Conservation (phyloP, 768 basidiomycete species). For the Panus rudis region DNA sequence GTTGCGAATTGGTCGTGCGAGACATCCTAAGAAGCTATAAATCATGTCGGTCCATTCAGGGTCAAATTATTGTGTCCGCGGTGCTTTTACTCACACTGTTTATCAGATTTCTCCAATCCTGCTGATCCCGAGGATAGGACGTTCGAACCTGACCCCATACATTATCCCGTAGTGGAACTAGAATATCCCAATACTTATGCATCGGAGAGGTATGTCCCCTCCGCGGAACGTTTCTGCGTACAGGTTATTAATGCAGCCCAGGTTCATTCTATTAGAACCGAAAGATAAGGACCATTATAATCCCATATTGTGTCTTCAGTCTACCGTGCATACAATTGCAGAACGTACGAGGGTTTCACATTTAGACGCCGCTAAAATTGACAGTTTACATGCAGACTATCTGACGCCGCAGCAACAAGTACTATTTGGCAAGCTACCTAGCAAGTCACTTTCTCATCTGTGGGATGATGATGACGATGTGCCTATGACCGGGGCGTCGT, state of each 20-base stretch:
- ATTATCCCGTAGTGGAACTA: slow-evolving; percentile 61
- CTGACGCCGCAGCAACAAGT: slow-evolving; percentile 57
- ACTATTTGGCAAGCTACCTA: slow-evolving; percentile 63
- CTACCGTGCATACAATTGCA: slow-evolving; percentile 63
- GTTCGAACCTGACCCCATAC: slow-evolving; percentile 52
- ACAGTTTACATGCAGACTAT: slow-evolving; percentile 39
- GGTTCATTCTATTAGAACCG: slow-evolving; percentile 72
- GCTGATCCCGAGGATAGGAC: slow-evolving; percentile 53
- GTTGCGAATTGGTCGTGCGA: slow-evolving; percentile 59
- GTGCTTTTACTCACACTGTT: slow-evolving; percentile 1
- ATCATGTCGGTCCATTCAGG: slow-evolving; percentile 41
- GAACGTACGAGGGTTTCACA: slow-evolving; percentile 41
- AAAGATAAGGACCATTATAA: slow-evolving; percentile 85
- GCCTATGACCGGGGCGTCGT: slow-evolving; percentile 30
- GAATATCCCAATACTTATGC: slow-evolving; percentile 74
- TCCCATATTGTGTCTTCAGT: slow-evolving; percentile 75
- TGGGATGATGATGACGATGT: slow-evolving; percentile 27
- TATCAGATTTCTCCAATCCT: slow-evolving; percentile 63
- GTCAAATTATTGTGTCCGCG: slow-evolving; percentile 8
- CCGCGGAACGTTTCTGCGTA: background rate
- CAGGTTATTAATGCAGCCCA: slow-evolving; percentile 20
- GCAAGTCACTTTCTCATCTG: slow-evolving; percentile 18
- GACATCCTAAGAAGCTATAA: slow-evolving; percentile 62
- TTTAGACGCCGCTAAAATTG: slow-evolving; percentile 1
- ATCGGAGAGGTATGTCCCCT: slow-evolving; percentile 49